phyloP scores from a whole-genome alignment of 1,284 basidiomycete species.

The Butyriboletus appendiculatus region DNA sequence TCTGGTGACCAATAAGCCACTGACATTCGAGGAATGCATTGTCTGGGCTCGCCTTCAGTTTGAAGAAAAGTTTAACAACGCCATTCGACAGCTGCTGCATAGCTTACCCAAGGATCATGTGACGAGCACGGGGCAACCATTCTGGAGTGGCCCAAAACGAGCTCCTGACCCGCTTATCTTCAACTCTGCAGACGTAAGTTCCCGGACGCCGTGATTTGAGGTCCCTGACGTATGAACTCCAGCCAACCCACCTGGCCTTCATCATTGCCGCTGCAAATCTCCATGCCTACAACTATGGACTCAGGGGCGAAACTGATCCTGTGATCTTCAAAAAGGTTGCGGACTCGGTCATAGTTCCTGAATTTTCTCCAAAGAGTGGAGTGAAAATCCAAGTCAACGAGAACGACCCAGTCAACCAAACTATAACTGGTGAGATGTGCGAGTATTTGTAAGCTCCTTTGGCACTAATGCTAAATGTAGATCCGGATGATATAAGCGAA shows the following conservation, averaged over 20 bases:
- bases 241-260: slow-evolving; percentile 89
- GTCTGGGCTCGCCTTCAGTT: slow-evolving; percentile 97
- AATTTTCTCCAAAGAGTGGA: slow-evolving; percentile 91
- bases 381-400: slow-evolving; percentile 96
- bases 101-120: slow-evolving; percentile 93
- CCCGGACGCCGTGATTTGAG: background rate
- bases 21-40: slow-evolving; percentile 97
- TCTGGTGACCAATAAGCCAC: slow-evolving; percentile 90
- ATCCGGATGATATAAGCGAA: slow-evolving; percentile 55
- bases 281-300: slow-evolving; percentile 97
- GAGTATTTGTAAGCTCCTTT: background rate
- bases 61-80: slow-evolving; percentile 93
- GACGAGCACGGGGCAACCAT: slow-evolving; percentile 90
- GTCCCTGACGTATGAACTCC: slow-evolving; percentile 10
- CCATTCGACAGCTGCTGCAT: slow-evolving; percentile 91
- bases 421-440: slow-evolving; percentile 40
- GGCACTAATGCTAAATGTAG: slow-evolving; percentile 32
- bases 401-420: slow-evolving; percentile 79
- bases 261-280: slow-evolving; percentile 95
- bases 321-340: slow-evolving; percentile 84
- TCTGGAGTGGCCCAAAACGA: slow-evolving; percentile 98
- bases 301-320: slow-evolving; percentile 87
- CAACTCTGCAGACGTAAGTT: slow-evolving; percentile 80
- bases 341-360: slow-evolving; percentile 86
- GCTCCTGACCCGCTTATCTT: slow-evolving; percentile 94